Evolutionary conservation across 2,329 filamentous ascomycete species (phyloP), one percentile per base, ranked within the genome.

Genomic region (Chaetomiaceae sp.): DNA sequence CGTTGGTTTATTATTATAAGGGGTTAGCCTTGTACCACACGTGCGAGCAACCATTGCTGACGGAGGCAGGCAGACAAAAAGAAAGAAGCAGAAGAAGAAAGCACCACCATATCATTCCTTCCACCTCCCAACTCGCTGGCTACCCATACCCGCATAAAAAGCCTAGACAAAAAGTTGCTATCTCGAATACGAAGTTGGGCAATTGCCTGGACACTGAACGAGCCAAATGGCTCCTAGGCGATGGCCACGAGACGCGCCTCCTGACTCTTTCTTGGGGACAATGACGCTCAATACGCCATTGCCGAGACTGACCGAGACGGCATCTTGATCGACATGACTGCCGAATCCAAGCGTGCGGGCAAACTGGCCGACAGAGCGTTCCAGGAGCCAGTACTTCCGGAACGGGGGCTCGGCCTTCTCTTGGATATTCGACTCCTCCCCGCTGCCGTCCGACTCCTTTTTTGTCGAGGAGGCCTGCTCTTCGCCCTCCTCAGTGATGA

Each of bases 331-430:
- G 54, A 89, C 76, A 23, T 76, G 77, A 46, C 69, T 68, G 0
- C 84, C 82, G 72, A 89, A 88, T 65, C 72, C 79, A 71, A 88
- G 88, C 53, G 75, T 79, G 56, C 85, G 79, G 43, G 78, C 75
- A 70, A 88, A 89, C 58, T 83, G 76, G 65, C 85, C 85, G 51
- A 84, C 70, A 54, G 74, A 78, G 60, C 83, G 81, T 70, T 87
- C 83, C 31, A 75, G 73, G 55, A 83, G 72, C 87, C 87, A 92
- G 76, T 83, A 90, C 68, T 81, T 60, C 34, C 40, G 41, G 6
- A 33, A 35, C 3, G 48, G 19, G 23, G 31, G 8, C 16, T 17
- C 39, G 39, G 4, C 16, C 40, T 43, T 39, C 12, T 33, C 40
- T 4, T 37, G 33, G 33, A 23, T 16, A 33, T 21, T 43, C 13